Conservation (phyloP, 108 stramenopile genomes). For the Cyclostephanos invisitatus region DNA sequence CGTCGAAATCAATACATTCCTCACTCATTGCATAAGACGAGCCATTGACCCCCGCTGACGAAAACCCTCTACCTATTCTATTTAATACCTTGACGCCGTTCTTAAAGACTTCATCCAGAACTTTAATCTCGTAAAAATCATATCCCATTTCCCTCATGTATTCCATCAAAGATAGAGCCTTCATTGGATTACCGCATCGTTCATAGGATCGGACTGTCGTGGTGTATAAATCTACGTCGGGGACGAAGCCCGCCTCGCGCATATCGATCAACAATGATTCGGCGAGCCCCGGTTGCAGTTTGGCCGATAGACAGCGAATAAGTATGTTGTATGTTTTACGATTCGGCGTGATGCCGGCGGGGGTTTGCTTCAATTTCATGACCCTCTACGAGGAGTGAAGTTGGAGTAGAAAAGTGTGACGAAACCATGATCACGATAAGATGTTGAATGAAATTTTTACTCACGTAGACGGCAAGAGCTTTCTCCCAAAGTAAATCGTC, state of each 20-base stretch:
- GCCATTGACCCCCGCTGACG: background rate
- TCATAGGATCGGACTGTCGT: conserved; percentile 76
- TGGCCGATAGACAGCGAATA: conserved; percentile 59
- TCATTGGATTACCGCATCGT: conserved; percentile 69
- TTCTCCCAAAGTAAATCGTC: conserved; percentile 47
- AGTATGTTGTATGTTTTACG: conserved; percentile 79
- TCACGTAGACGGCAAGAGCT: conserved; percentile 67
- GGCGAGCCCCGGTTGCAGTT: conserved; percentile 59
- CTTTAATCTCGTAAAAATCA: conserved; percentile 75
- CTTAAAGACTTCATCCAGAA: conserved; percentile 76
- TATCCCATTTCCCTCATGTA: conserved; percentile 77
- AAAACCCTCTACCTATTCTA: conserved; percentile 55
- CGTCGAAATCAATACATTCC: conserved; percentile 29
- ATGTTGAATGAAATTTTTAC: no score
- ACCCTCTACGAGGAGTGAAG: no score
- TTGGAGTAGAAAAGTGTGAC: no score
- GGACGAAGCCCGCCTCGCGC: conserved; percentile 70
- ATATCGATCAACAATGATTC: conserved; percentile 69
- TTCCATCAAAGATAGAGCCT: conserved; percentile 79
- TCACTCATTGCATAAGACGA: conserved; percentile 6
- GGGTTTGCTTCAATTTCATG: conserved; percentile 56
- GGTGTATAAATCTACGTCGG: conserved; percentile 82
- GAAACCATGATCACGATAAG: no score
- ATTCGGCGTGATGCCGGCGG: conserved; percentile 51
- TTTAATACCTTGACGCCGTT: conserved; percentile 71